Base-by-base conservation (phyloP, 2,329 filamentous ascomycete genomes). In the Endothia cerciana region DNA sequence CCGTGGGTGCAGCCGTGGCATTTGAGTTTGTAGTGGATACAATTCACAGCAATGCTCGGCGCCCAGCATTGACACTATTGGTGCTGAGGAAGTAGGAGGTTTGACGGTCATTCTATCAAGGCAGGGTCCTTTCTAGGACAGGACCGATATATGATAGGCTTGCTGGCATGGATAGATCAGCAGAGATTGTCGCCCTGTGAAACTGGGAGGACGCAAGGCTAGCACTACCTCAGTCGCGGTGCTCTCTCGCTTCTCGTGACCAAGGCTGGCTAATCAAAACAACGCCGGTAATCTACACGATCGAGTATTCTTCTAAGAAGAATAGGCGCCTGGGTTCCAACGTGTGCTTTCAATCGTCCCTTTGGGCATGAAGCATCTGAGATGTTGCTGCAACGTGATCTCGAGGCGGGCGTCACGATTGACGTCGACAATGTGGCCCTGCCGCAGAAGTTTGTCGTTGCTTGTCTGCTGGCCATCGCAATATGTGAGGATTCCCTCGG, bases 401-500 rank as follows among this genome's bases (percentile, higher is more conserved):
- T 53, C 13, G 47, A 47, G 36, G 38, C 60, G 2, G 60, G 60
- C 22, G 60, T 62, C 11, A 62, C 60, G 33, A 62, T 62, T 47
- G 36, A 41, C 36, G 22, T 17, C 49, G 4, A 30, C 25, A 22
- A 41, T 5, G 36, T 53, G 13, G 47, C 45, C 41, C 6, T 55
- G 2, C 28, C 65, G 22, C 57, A 66, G 38, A 66, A 63, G 63
- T 66, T 55, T 25, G 33, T 30, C 19, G 65, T 63, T 40, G 65
- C 61, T 49, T 61, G 57, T 22, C 11, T 66, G 38, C 47, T 66
- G 17, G 65, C 60, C 47, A 55, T 66, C 13, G 65, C 65, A 40
- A 60, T 66, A 56, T 66, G 63, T 62, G 47, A 62, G 60, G 22
- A 61, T 36, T 28, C 33, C 47, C 17, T 19, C 59, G 19, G 19